Conservation (phyloP, 176 grass and related monocot genomes). For the Thalia dealbata region DNA sequence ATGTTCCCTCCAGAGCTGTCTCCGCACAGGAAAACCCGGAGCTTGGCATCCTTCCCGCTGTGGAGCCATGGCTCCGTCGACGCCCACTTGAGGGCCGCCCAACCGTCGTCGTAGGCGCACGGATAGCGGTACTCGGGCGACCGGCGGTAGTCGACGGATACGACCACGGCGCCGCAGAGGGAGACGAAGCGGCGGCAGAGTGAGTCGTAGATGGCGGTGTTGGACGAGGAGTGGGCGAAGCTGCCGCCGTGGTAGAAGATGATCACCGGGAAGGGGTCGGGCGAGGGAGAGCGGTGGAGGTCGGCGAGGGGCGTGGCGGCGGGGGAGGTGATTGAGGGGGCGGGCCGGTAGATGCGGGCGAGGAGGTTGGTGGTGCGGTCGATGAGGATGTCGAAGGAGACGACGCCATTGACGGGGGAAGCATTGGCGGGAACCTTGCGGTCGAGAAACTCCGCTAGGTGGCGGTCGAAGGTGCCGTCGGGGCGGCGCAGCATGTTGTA, state of each 20-base stretch:
- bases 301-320: conserved; percentile 48
- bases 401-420: conserved; percentile 50
- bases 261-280: conserved; percentile 80
- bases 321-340: not conserved
- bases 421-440: conserved; percentile 53
- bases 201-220: conserved; percentile 72
- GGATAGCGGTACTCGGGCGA: conserved; percentile 83
- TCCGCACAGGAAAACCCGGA: conserved; percentile 72
- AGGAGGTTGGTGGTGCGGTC: conserved; percentile 51
- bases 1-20: conserved; percentile 98
- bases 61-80: conserved; percentile 58
- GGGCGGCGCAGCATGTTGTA: conserved; percentile 92
- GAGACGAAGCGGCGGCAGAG: conserved; percentile 75
- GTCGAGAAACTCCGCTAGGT: conserved; percentile 76
- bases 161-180: conserved; percentile 60
- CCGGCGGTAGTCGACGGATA: conserved; percentile 94
- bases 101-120: conserved; percentile 91
- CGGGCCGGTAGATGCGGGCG: conserved; percentile 75
- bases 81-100: conserved; percentile 80
- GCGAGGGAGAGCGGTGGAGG: conserved; percentile 36
- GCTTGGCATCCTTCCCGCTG: conserved; percentile 34
- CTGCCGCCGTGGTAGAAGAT: conserved; percentile 98
- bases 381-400: conserved; percentile 82
- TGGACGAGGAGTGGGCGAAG: conserved; percentile 74
- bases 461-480: conserved; percentile 91